Base-by-base conservation (phyloP, 2,329 filamentous ascomycete species). In the Monilinia fructicola region DNA sequence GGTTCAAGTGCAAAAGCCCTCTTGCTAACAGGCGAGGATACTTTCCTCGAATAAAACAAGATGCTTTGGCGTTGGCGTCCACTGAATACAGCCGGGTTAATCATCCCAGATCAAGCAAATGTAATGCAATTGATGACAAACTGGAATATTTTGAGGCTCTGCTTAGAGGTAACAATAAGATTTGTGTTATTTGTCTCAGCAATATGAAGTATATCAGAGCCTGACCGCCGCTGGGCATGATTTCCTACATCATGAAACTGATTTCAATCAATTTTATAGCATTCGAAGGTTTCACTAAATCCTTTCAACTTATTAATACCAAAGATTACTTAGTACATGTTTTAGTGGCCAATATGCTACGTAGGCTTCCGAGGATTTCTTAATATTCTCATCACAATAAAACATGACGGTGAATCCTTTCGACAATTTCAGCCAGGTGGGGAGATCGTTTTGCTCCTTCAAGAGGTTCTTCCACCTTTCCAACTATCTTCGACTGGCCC, bases 11-110 rank as follows among this genome's bases (percentile, higher is more conserved):
- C 21, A 11, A 48, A 6, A n/a, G 6, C 1, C 31, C 9, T 46
- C 4, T 46, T 48, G 28, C 56, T 60, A 35, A 48, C 35, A 42
- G 42, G 42, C n/a, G 56, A 48, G 28, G 12, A 23, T 35, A 48
- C 42, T 60, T 60, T 18, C 11, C 21, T 21, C 28, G 42, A 10
- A 48, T 16, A 35, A 48, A 59, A 26, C 26, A n/a, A 21, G 26
- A 60, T 38, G 42, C 14, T 12, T 26, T 59, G 31, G 28, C 18
- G 18, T n/a, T 54, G 40, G 56, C 56, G 56, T 60, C 56, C 56
- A 48, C 48, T 60, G 28, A 11, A 48, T 11, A 12, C 21, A 38
- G 42, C 56, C 21, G 28, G 42, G 14, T 48, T 23, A 60, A 60
- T 60, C 26, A 60, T 35, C 28, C n/a, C n/a, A 38, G 12, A 48